Evolutionary conservation across 495 filamentous ascomycete species (phyloP), one percentile per base, ranked within the genome.

Genomic region (Glonium stellatum): DNA sequence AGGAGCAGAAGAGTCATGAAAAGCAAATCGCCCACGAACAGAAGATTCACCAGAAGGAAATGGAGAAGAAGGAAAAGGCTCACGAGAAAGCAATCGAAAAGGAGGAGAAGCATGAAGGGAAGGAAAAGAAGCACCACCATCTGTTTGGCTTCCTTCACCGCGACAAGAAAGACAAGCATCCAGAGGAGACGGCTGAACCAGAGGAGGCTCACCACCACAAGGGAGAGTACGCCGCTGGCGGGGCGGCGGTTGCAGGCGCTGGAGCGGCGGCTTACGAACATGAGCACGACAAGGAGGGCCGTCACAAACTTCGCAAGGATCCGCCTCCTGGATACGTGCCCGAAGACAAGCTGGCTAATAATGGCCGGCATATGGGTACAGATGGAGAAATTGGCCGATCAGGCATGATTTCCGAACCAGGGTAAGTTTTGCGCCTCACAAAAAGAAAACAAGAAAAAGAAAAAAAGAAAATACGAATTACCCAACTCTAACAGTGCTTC

Each of bases 61-160:
- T 55, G 34, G 53, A 35, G 42, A 42, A 54, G 5, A 58, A 67
- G 18, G 55, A 57, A 5, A 59, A 64, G 25, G 48, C 59, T 1
- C 52, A 47, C n/a, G 59, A 46, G 36, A 63, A 13, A 6, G 55
- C 50, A 25, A 13, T 57, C 22, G 47, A 48, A 4, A 49, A 55
- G 22, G 64, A 61, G 19, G 50, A 49, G 59, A 42, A 57, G n/a
- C 15, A 62, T 44, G 22, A 46, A 25, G 50, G 48, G 39, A 56
- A 58, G 42, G 31, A 62, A 35, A 51, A 65, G 54, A 68, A 62
- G 55, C 47, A 61, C 9, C 57, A 62, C 35, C 27, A 44, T 23
- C 57, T 71, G 9, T 61, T 71, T 23, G 69, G 69, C 1, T 70
- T 74, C 52, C 44, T 75, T 22, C 68, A 71, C 35, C 65, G 62